Conservation (phyloP, 768 basidiomycete genomes). For the Multifurca ochricompacta region DNA sequence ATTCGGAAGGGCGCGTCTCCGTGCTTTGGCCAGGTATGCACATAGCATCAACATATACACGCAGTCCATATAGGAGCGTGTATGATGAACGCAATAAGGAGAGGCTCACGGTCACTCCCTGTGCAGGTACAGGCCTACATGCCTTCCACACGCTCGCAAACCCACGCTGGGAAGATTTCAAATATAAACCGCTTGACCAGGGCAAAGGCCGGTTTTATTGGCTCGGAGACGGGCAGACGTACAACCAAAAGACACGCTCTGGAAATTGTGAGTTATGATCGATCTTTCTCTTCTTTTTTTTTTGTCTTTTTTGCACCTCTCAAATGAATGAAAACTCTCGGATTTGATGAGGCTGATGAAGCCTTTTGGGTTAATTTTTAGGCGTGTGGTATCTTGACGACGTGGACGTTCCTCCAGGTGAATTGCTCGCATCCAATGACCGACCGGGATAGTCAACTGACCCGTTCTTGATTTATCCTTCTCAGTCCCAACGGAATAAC, state of each 20-base stretch:
- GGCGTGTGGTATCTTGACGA: conserved; percentile 40
- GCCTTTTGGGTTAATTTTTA: too few relatives aligned
- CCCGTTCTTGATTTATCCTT: not conserved
- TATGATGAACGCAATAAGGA: too few relatives aligned
- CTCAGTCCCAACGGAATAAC: not conserved
- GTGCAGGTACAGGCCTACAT: conserved; percentile 43
- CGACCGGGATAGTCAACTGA: too few relatives aligned
- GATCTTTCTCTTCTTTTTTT: too few relatives aligned
- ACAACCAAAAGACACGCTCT: conserved; percentile 37
- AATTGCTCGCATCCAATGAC: too few relatives aligned
- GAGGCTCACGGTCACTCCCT: too few relatives aligned
- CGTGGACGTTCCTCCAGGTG: conserved; percentile 41
- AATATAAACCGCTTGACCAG: conserved; percentile 40
- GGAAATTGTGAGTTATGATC: conserved; percentile 3
- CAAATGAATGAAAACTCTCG: too few relatives aligned
- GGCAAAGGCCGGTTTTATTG: conserved; percentile 45
- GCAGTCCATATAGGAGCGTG: too few relatives aligned
- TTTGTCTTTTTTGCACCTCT: too few relatives aligned
- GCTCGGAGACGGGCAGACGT: conserved; percentile 54
- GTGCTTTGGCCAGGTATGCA: conserved; percentile 53
- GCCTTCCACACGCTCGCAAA: conserved; percentile 40
- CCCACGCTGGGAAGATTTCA: conserved; percentile 61
- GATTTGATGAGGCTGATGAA: too few relatives aligned
- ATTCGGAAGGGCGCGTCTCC: conserved; percentile 48
- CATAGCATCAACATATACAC: not conserved